These are phyloP conservation scores for Pelargonium fulgidum DNA, from an alignment of 441 rosid genomes.

Conservation along the genomic window DNA sequence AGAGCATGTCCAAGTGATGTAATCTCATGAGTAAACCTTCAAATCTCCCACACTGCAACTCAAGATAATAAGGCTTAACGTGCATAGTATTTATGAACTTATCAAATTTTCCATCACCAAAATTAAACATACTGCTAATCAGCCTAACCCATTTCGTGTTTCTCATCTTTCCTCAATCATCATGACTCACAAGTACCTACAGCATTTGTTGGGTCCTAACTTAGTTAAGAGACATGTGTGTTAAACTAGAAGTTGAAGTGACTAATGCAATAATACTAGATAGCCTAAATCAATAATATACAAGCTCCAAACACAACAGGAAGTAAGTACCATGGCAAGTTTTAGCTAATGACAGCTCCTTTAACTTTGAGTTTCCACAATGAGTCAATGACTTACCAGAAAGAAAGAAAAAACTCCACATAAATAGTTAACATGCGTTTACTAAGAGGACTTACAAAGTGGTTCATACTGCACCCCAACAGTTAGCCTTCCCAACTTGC, in stretches of 20 bases:
- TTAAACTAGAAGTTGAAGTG: not conserved
- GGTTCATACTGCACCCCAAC: conserved; percentile 88
- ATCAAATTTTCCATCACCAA: not conserved
- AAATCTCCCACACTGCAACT: no score
- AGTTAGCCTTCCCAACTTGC: conserved; percentile 76
- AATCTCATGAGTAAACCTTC: not conserved
- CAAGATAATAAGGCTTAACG: no score
- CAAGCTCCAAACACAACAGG: not conserved
- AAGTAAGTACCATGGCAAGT: not conserved
- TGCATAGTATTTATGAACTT: no score
- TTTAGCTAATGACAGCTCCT: not conserved
- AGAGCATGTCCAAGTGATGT: not conserved
- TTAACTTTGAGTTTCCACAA: no score
- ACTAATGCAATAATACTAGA: not conserved
- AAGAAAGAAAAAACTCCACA: not conserved
- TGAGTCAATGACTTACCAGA: no score
- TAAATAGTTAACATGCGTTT: not conserved
- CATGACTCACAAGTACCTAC: not conserved
- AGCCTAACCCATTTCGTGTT: not conserved
- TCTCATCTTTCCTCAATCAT: not conserved
- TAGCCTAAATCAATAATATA: not conserved
- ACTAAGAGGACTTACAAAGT: conserved; percentile 36
- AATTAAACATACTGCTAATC: not conserved
- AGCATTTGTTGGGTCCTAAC: not conserved
- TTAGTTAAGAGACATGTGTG: not conserved